Evolutionary conservation across 345 rosid species (phyloP).

Genomic region (Bruguiera parviflora): DNA sequence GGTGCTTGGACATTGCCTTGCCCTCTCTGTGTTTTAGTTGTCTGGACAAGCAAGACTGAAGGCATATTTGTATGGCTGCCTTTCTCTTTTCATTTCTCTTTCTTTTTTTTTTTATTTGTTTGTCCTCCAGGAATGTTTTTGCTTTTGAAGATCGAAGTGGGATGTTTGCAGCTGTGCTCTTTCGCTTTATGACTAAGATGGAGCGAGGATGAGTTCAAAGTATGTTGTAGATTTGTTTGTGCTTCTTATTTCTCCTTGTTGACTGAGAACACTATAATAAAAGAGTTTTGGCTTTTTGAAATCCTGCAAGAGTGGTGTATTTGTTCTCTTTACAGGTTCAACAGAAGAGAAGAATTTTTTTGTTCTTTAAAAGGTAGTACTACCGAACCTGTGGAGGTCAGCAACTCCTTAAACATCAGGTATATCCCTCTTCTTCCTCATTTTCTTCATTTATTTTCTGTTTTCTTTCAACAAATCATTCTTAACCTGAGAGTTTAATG

Average conservation of each 20-base stretch:
- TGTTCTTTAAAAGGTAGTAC: slow-evolving; percentile 65
- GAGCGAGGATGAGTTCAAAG: neutral
- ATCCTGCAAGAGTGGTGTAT: neutral
- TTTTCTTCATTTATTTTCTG: slow-evolving; percentile 12
- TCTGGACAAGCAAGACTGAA: slow-evolving; percentile 63
- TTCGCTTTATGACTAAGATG: neutral
- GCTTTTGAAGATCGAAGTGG: neutral
- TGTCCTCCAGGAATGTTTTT: neutral
- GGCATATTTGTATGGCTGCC: neutral
- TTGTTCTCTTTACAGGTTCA: slow-evolving; percentile 43
- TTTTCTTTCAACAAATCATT: too few species aligned
- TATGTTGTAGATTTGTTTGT: neutral
- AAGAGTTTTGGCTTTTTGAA: neutral
- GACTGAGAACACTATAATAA: neutral
- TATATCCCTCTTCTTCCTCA: slow-evolving; percentile 21
- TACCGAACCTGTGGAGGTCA: slow-evolving; percentile 48
- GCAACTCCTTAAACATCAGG: slow-evolving; percentile 70
- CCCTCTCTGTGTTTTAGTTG: slow-evolving; percentile 72
- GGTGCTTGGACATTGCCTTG: slow-evolving; percentile 85
- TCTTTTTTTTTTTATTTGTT: neutral
- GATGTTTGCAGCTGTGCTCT: too few species aligned
- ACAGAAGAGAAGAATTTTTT: slow-evolving; percentile 71
- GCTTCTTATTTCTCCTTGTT: neutral
- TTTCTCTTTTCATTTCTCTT: neutral
- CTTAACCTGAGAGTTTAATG: neutral